These are phyloP conservation scores for Penicillium soppii DNA, from an alignment of 495 filamentous ascomycete species.

Conservation along the genomic window DNA sequence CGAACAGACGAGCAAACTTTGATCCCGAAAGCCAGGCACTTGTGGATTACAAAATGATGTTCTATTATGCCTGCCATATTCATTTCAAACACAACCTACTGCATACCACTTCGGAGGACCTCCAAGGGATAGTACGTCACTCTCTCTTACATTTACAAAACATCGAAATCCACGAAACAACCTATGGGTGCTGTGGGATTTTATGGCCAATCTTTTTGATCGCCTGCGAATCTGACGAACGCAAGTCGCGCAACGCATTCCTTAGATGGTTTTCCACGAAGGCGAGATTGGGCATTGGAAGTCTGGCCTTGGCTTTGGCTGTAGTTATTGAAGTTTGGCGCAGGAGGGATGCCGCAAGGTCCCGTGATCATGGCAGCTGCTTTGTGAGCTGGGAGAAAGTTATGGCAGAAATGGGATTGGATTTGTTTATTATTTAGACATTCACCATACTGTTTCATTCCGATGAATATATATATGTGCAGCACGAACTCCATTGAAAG, in stretches of 20 bases:
- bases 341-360: neutral
- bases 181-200: neutral
- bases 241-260: neutral
- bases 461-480: too few relatives aligned
- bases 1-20: neutral
- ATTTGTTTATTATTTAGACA: slow-evolving; percentile 5
- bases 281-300: neutral
- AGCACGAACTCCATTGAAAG: too few relatives aligned
- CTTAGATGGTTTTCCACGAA: neutral
- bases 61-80: neutral
- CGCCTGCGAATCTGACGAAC: neutral
- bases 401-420: neutral
- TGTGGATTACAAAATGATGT: neutral
- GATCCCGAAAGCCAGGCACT: neutral
- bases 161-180: neutral
- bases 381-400: neutral
- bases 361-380: neutral
- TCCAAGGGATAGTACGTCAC: neutral
- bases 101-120: neutral
- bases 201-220: neutral
- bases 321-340: neutral
- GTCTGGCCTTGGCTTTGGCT: neutral
- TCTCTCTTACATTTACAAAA: neutral
- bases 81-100: neutral
- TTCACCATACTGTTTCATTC: too few relatives aligned